Evolutionary conservation across 1,139 yeast species (phyloP), one percentile per base, ranked within the genome.

Genomic region (Blastobotrys persicus): DNA sequence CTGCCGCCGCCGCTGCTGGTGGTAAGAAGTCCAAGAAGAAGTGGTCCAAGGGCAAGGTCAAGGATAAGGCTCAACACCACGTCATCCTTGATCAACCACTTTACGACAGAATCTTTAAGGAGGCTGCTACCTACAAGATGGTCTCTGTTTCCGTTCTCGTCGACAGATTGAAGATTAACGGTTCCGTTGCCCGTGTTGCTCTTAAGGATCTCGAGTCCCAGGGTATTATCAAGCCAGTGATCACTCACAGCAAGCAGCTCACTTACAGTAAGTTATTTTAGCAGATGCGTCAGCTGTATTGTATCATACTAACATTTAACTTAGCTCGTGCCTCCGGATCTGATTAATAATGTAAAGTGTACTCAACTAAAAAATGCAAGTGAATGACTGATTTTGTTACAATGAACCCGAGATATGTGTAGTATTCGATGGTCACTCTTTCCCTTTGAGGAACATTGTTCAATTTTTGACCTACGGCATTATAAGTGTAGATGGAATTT

Each of bases 21-120:
- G 97, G 98, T 85, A 92, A 92, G 88, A 89, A 92, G 77, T 89
- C 96, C 80, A 92, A 94, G 89, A 92, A 92, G 95, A 92, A 92
- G 96, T 92, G 98, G 98, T 87, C 95, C 85, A 91, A 92, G 85
- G 97, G 97, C 79, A 89, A 95, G 87, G 96, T 89, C 78, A 94
- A 94, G 94, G 99, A 92, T 80, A 92, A 88, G 95, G 98, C 98
- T 70, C 95, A 88, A 77, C 98, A 92, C 84, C 84, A 89, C 74
- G 92, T 92, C 72, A 81, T 88, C 76, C 83, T 94, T 72, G 98
- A 92, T 79, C 97, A 94, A 81, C 96, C 92, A 68, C 88, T 91
- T 76, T 89, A 86, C 81, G 98, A 92, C 94, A 88, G 96, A 83
- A 88, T 92, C 81, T 77, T 89, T 80, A 94, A 92, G 88, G 98